phyloP scores from a whole-genome alignment of 768 basidiomycete species.

The Xerocomellus dryophilus region DNA sequence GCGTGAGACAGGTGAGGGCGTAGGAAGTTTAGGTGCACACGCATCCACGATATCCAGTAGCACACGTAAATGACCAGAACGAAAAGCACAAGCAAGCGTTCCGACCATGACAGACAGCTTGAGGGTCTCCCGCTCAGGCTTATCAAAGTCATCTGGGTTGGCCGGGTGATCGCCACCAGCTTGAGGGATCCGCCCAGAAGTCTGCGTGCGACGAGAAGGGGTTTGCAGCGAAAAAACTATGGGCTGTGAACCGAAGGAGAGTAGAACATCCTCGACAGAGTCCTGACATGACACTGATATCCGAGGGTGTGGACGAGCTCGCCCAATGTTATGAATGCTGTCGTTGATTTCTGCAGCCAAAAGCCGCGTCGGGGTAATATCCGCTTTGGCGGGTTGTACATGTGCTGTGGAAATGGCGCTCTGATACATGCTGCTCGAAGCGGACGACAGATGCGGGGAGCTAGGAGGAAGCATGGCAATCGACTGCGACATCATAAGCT shows the following conservation, averaged over 20 bases:
- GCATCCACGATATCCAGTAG: constrained; percentile 43
- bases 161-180: constrained; percentile 3
- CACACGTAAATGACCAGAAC: constrained; percentile 53
- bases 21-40: constrained; percentile 26
- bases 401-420: constrained; percentile 55
- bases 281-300: constrained; percentile 10
- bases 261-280: constrained; percentile 42
- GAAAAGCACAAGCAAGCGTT: constrained; percentile 52
- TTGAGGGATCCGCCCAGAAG: constrained; percentile 5
- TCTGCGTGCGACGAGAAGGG: constrained; percentile 30
- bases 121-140: constrained; percentile 31
- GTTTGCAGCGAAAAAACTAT: constrained; percentile 55
- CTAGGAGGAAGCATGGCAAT: constrained; percentile 57
- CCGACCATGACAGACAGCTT: constrained; percentile 46
- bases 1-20: constrained; percentile 12
- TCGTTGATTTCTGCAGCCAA: background rate
- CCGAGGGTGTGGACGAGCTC: constrained; percentile 2
- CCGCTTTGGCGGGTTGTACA: background rate
- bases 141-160: constrained; percentile 8
- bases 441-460: constrained; percentile 45
- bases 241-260: constrained; percentile 64
- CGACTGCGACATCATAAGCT: constrained; percentile 73
- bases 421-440: constrained; percentile 71
- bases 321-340: background rate
- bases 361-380: background rate